phyloP scores from a whole-genome alignment of 2,329 filamentous ascomycete species.

The Berkeleyomyces basicola region DNA sequence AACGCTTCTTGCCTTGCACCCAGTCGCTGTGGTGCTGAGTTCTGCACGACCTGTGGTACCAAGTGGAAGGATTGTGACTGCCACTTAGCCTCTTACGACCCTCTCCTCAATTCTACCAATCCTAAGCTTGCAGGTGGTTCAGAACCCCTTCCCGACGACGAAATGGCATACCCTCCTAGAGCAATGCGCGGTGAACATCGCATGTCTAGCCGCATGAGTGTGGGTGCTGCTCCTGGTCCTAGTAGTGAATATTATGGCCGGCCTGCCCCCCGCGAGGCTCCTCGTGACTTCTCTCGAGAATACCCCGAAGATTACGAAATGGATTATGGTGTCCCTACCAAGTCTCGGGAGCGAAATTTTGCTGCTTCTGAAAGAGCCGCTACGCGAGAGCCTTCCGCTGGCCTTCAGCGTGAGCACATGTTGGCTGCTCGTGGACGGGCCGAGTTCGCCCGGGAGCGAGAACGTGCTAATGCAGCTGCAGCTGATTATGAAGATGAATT shows the following conservation, averaged over 20 bases:
- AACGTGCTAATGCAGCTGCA: constrained; percentile 6
- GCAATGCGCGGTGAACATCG: constrained; percentile 9
- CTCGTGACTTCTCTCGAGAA: constrained; percentile 5
- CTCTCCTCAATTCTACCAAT: constrained; percentile 16
- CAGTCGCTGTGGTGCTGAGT: constrained; percentile 63
- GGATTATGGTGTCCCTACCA: constrained; percentile 7
- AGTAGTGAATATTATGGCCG: constrained; percentile 9
- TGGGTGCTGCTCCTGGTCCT: background rate
- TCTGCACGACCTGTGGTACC: constrained; percentile 70
- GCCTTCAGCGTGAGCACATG: constrained; percentile 3
- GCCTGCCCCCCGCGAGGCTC: constrained; percentile 7
- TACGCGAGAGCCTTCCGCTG: constrained; percentile 7
- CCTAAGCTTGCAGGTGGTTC: background rate
- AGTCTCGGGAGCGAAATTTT: background rate
- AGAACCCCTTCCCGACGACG: constrained; percentile 6
- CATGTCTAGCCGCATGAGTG: constrained; percentile 8
- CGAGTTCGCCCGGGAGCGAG: constrained; percentile 1
- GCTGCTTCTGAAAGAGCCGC: background rate
- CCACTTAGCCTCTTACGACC: constrained; percentile 56
- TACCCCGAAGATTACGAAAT: constrained; percentile 11
- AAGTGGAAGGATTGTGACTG: constrained; percentile 78
- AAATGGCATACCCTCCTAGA: constrained; percentile 10
- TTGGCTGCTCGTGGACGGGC: constrained; percentile 4
- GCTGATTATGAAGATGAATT: constrained; percentile 5
- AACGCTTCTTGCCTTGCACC: constrained; percentile 16